A percentile compares a stretch with the other conserved stretches of the same genome.
These are phyloP conservation scores for Ananas comosus DNA, from an alignment of 176 grass and related monocot genomes.

Conservation along the genomic window DNA sequence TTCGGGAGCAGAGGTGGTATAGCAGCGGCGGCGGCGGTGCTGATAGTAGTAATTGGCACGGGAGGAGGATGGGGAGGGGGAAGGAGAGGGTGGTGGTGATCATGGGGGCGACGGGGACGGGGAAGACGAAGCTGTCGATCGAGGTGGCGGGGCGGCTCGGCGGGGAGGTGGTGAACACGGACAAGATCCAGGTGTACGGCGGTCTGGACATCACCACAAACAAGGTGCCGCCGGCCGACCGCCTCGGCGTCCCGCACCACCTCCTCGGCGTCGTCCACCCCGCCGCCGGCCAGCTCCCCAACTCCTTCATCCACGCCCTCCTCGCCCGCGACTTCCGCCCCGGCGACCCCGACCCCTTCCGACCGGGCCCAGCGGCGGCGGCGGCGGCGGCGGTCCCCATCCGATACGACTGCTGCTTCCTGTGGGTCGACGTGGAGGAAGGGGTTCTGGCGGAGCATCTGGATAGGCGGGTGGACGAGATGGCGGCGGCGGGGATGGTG, in stretches of 20 bases:
- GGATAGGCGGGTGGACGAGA: not conserved
- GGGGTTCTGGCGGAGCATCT: not conserved
- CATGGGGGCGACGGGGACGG: not conserved
- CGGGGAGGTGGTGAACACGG: not conserved
- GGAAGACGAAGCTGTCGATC: not conserved
- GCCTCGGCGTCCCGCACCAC: not conserved
- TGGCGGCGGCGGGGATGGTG: not conserved
- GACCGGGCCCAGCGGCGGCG: not conserved
- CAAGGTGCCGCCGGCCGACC: not conserved
- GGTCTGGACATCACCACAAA: not conserved
- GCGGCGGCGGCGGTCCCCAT: not conserved
- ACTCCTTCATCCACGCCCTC: not conserved
- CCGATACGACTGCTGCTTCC: not conserved
- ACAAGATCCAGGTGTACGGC: not conserved
- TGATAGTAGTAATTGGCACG: no score
- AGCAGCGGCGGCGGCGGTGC: no score
- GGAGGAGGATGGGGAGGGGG: not conserved
- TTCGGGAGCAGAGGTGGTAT: no score
- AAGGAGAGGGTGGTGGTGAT: not conserved
- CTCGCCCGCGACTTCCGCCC: not conserved
- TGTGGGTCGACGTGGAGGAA: not conserved
- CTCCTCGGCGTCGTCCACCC: not conserved
- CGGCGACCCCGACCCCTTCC: not conserved
- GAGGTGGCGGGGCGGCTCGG: not conserved
- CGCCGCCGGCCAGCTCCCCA: not conserved